A percentile compares a stretch with the other conserved stretches of the same genome.
Conservation (phyloP, 352 stramenopile species). For the Phytopythium mirpurense region DNA sequence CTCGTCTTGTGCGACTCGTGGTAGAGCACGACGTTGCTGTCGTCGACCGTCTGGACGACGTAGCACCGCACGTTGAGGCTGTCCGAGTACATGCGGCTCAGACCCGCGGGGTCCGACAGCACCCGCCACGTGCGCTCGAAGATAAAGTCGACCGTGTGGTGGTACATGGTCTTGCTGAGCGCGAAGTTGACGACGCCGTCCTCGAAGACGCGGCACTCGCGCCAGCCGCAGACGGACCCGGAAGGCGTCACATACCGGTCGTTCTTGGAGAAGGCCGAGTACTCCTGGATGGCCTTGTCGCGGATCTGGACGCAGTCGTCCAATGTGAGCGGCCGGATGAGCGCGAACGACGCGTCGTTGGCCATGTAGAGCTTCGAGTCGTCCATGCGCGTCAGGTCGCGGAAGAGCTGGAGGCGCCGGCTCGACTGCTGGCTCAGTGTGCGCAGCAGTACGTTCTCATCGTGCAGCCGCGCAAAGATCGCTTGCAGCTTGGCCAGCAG, state of each 20-base stretch:
- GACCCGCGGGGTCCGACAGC: neutral
- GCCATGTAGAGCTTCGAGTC: slow-evolving; percentile 5
- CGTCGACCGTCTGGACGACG: slow-evolving; percentile 6
- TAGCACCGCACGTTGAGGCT: slow-evolving; percentile 4
- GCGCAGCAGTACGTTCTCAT: slow-evolving; percentile 3
- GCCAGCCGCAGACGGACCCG: slow-evolving; percentile 1
- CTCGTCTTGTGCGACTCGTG: neutral
- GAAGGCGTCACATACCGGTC: neutral
- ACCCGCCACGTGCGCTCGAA: slow-evolving; percentile 5
- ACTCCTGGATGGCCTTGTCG: neutral
- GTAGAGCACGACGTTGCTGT: slow-evolving; percentile 5
- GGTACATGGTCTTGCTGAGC: slow-evolving; percentile 4
- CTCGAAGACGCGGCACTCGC: slow-evolving; percentile 1
- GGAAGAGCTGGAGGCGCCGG: neutral
- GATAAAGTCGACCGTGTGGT: slow-evolving; percentile 2
- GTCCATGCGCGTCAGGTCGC: neutral
- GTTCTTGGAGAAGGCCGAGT: neutral
- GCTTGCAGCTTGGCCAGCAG: neutral
- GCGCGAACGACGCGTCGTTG: slow-evolving; percentile 1
- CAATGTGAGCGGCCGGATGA: neutral
- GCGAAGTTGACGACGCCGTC: slow-evolving; percentile 2
- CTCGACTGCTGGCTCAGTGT: neutral
- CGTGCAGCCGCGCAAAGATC: neutral
- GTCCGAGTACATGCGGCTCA: slow-evolving; percentile 2
- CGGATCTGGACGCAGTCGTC: slow-evolving; percentile 2